A percentile compares a stretch with the other conserved stretches of the same genome.
phyloP scores from a whole-genome alignment of 2,329 filamentous ascomycete species.

The Cytospora chrysosperma region DNA sequence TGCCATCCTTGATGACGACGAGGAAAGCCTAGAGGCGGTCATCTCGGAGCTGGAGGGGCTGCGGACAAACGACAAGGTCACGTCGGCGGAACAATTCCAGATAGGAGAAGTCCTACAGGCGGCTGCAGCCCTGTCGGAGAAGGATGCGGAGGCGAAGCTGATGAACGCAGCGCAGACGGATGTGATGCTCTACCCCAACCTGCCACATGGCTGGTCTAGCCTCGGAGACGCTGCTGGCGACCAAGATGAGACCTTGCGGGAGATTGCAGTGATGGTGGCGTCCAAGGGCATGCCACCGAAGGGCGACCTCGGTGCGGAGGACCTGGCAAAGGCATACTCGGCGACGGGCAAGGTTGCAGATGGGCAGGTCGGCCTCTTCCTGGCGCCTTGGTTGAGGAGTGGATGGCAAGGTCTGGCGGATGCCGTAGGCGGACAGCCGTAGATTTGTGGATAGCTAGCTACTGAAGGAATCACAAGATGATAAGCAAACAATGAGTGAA shows the following conservation, averaged over 20 bases:
- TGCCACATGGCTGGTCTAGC: constrained; percentile 78
- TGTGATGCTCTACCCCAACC: constrained; percentile 76
- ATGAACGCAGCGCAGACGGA: constrained; percentile 69
- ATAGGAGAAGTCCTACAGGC: constrained; percentile 75
- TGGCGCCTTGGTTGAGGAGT: constrained; percentile 73
- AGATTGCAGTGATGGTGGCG: constrained; percentile 83
- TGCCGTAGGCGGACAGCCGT: constrained; percentile 31
- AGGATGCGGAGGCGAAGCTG: constrained; percentile 48
- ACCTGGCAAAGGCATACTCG: constrained; percentile 71
- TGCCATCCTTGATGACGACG: constrained; percentile 75
- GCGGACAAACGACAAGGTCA: constrained; percentile 64
- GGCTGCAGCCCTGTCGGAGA: constrained; percentile 61
- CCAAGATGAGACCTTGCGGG: constrained; percentile 53
- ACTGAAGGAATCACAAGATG: too few species aligned
- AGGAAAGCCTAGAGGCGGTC: constrained; percentile 77
- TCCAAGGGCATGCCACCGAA: constrained; percentile 69
- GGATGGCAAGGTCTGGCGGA: constrained; percentile 63
- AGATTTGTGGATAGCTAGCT: background rate
- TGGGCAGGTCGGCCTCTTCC: constrained; percentile 72
- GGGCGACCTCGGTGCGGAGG: constrained; percentile 65
- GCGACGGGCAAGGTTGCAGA: constrained; percentile 70
- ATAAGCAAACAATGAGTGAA: too few species aligned
- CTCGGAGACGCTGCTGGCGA: constrained; percentile 61
- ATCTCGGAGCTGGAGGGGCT: constrained; percentile 72
- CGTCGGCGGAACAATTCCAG: constrained; percentile 61